Evolutionary conservation across 768 basidiomycete genomes (phyloP), one percentile per base, ranked within the genome.

Genomic region (Cubamyces sp.): DNA sequence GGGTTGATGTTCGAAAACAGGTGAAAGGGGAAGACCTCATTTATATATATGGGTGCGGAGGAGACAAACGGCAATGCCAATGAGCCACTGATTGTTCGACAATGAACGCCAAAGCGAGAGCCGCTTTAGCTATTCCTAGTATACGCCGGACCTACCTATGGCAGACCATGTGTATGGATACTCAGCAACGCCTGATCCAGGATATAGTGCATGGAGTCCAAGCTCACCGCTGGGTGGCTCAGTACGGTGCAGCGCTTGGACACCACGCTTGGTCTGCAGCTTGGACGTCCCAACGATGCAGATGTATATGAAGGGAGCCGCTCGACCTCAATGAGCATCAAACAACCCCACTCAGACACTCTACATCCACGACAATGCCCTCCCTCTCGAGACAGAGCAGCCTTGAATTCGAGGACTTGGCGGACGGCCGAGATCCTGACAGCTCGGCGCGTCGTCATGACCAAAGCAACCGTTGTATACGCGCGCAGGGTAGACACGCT

Each of bases 391-490:
- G 49, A 40, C 6, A 49, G 4, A 42, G 49, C 28, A 59, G 40
- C 41, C 21, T 41, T 25, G 39, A 40, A 5, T 41, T 56, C 30
- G 54, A 46, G 30, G 54, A 47, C 34, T 18, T 42, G 25, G 57
- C 49, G 21, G 48, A 57, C 19, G 57, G 57, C 42, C 39, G 47
- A 50, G 23, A 41, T 50, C 23, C 21, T 57, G 39, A 47, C 41
- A 16, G 57, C 57, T 14, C 49, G 52, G 41, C 49, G 57, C 15
- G 57, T 42, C 9, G 28, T 34, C 18, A 28, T 42, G 12, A 50
- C 49, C 6, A 51, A 43, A n/a, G 57, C 49, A 15, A 59, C 57
- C 16, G 51, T 51, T 28, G 57, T 51, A 41, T 51, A 21, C 49
- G 25, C 51, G n/a, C 40, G 43, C 16, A 28, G 54, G 5, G 16